Evolutionary conservation across 805 yeast species (phyloP).

Genomic region (Peterozyma toletana): DNA sequence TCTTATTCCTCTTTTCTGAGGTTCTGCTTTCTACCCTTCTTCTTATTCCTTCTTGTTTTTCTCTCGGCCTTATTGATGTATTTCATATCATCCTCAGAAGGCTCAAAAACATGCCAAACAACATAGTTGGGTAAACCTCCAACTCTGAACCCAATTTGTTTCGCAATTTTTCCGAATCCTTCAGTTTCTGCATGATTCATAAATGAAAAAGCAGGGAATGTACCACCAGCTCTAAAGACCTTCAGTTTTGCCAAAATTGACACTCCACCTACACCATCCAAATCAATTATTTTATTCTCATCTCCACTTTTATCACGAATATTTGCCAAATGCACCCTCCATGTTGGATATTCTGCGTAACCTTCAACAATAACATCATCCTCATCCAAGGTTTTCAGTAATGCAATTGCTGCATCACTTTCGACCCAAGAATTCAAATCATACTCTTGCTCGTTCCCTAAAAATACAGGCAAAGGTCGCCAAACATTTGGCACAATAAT

Average conservation of each 20-base stretch:
- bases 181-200: conserved; percentile 85
- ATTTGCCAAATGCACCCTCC: conserved; percentile 78
- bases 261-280: conserved; percentile 88
- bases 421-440: conserved; percentile 97
- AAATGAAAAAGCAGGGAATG: conserved; percentile 82
- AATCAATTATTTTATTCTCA: conserved; percentile 51
- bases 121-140: conserved; percentile 90
- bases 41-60: conserved; percentile 34
- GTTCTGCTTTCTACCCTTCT: conserved; percentile 1
- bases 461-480: conserved; percentile 92
- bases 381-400: conserved; percentile 59
- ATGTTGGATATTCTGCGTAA: conserved; percentile 79
- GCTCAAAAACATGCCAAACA: conserved; percentile 86
- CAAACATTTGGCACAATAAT: conserved; percentile 86
- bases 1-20: too few relatives aligned
- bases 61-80: conserved; percentile 67
- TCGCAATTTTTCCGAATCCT: conserved; percentile 80
- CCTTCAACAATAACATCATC: conserved; percentile 89
- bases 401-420: conserved; percentile 62
- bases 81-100: conserved; percentile 75
- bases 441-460: conserved; percentile 89
- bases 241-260: conserved; percentile 71
- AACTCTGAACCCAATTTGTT: conserved; percentile 69
- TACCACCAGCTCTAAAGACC: conserved; percentile 68
- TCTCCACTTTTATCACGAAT: conserved; percentile 55